Conservation (phyloP, 441 rosid genomes). For the Gossypium gossypioides region DNA sequence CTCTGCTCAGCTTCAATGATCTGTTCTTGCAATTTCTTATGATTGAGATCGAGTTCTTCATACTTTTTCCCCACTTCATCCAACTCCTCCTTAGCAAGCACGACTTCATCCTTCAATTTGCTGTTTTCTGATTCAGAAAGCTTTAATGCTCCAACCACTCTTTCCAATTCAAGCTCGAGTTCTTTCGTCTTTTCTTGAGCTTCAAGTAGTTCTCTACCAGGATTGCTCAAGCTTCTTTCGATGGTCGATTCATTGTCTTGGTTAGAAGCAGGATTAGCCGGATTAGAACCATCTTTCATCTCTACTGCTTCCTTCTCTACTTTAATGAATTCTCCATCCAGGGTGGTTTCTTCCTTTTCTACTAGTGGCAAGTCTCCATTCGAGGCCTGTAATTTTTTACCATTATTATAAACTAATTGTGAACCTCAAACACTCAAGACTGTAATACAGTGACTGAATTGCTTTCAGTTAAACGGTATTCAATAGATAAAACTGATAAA, state of each 20-base stretch:
- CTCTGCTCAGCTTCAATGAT: slow-evolving; percentile 58
- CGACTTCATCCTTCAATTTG: slow-evolving; percentile 46
- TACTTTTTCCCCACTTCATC: slow-evolving; percentile 50
- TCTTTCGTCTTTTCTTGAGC: slow-evolving; percentile 73
- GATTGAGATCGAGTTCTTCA: slow-evolving; percentile 50
- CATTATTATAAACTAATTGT: slow-evolving; percentile 4
- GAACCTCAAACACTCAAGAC: not conserved
- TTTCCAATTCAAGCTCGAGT: slow-evolving; percentile 67
- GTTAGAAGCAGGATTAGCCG: slow-evolving; percentile 18
- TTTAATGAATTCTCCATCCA: slow-evolving; percentile 85
- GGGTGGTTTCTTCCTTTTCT: slow-evolving; percentile 47
- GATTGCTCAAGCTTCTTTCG: slow-evolving; percentile 47
- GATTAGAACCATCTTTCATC: slow-evolving; percentile 40
- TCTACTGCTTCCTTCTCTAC: slow-evolving; percentile 79
- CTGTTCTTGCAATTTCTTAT: slow-evolving; percentile 62
- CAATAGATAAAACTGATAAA: not conserved
- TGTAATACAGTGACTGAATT: not conserved
- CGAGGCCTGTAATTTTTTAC: slow-evolving; percentile 27
- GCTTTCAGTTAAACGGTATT: not conserved
- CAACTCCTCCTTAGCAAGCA: slow-evolving; percentile 44
- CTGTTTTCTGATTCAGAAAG: slow-evolving; percentile 59
- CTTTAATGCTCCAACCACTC: slow-evolving; percentile 55
- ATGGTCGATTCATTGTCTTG: slow-evolving; percentile 29
- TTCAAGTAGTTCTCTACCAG: slow-evolving; percentile 64
- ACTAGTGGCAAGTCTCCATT: slow-evolving; percentile 39